A percentile compares a stretch with the other conserved stretches of the same genome.
phyloP scores from a whole-genome alignment of 1,139 yeast genomes.

The Suzukiozyma palmioleophila region DNA sequence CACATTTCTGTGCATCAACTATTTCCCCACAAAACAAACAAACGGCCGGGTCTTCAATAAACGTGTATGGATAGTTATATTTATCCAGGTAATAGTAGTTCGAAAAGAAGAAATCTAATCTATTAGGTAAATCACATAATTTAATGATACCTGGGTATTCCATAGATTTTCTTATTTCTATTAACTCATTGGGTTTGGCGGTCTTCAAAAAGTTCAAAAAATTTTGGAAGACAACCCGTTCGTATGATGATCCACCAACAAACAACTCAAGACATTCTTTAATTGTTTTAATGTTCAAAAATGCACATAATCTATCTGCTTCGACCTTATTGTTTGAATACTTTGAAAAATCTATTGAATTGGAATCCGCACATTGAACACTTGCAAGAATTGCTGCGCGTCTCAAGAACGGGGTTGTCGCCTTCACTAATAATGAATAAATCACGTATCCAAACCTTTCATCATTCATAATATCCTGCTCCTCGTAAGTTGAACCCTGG shows the following conservation, averaged over 20 bases:
- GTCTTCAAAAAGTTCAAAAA: conserved; percentile 14
- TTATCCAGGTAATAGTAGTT: conserved; percentile 47
- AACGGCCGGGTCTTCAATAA: conserved; percentile 75
- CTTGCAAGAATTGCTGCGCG: conserved; percentile 57
- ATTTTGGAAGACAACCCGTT: conserved; percentile 14
- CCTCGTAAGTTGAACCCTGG: conserved; percentile 8
- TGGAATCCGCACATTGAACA: conserved; percentile 53
- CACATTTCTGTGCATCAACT: conserved; percentile 59
- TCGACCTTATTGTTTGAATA: conserved; percentile 36
- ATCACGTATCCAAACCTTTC: conserved; percentile 33
- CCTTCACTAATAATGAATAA: conserved; percentile 52
- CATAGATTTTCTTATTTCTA: conserved; percentile 21
- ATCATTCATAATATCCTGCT: conserved; percentile 12
- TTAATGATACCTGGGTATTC: conserved; percentile 68
- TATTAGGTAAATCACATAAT: conserved; percentile 57
- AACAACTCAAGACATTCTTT: conserved; percentile 16
- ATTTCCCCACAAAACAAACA: conserved; percentile 80
- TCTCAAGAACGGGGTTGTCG: conserved; percentile 65
- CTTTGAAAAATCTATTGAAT: conserved; percentile 23
- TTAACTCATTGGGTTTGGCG: conserved; percentile 8
- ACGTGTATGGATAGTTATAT: conserved; percentile 34
- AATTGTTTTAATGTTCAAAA: conserved; percentile 46
- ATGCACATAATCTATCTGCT: conserved; percentile 52
- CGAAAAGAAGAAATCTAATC: conserved; percentile 68
- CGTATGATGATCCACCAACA: conserved; percentile 7